Percentiles rank a stretch among this genome's conserved stretches.
These are phyloP conservation scores for Schizosaccharomyces japonicus DNA, from an alignment of 805 yeast genomes.

Conservation along the genomic window DNA sequence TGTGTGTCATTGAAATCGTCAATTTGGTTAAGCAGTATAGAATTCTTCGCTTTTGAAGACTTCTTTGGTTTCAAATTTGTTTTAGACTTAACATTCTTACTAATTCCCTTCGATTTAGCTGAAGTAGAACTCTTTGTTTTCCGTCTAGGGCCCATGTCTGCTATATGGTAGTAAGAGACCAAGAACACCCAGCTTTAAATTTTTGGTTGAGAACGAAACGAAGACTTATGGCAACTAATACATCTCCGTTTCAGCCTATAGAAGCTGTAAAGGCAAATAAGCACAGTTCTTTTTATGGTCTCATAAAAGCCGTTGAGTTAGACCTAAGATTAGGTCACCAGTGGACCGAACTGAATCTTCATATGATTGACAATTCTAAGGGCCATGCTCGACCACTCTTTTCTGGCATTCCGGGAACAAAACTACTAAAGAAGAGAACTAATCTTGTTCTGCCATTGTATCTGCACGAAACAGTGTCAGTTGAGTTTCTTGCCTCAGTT, in stretches of 20 bases:
- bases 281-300: neutral
- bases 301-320: neutral
- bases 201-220: too few species aligned
- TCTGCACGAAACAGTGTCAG: slow-evolving; percentile 1
- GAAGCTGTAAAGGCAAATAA: neutral
- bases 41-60: too few species aligned
- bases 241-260: neutral
- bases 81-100: too few species aligned
- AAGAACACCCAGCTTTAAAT: too few species aligned
- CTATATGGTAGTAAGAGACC: too few species aligned
- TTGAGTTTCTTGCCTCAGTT: neutral
- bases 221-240: too few species aligned
- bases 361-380: neutral
- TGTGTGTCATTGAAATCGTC: too few species aligned
- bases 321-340: neutral
- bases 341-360: neutral
- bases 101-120: too few species aligned
- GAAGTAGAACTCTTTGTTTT: too few species aligned
- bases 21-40: too few species aligned
- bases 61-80: too few species aligned
- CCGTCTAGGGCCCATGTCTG: too few species aligned
- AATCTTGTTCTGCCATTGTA: neutral
- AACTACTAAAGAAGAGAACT: neutral
- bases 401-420: neutral
- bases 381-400: neutral